Percentiles rank a stretch among this genome's conserved stretches.
phyloP scores from a whole-genome alignment of 2,329 filamentous ascomycete species.

The Periglandula ipomoeae region DNA sequence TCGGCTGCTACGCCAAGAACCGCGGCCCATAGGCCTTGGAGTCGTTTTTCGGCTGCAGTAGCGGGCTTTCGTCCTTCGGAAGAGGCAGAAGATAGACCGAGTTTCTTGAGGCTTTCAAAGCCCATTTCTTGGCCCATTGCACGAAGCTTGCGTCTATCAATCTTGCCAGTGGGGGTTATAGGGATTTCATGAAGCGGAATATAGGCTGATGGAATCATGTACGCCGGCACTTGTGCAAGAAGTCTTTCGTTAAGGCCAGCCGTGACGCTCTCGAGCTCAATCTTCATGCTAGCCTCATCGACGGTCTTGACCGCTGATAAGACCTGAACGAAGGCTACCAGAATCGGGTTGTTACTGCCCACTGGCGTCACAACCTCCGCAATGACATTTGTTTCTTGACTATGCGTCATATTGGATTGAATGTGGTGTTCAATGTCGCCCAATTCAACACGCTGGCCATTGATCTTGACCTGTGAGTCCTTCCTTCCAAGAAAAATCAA shows the following conservation, averaged over 20 bases:
- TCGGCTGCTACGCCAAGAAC: conserved; percentile 7
- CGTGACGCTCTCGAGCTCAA: background rate
- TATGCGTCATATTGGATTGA: conserved; percentile 21
- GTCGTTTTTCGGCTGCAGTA: background rate
- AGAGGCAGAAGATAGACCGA: background rate
- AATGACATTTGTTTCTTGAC: conserved; percentile 24
- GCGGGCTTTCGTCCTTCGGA: background rate
- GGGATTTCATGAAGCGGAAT: conserved; percentile 1
- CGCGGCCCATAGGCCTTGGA: conserved; percentile 5
- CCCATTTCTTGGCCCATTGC: conserved; percentile 1
- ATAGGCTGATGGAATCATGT: conserved; percentile 7
- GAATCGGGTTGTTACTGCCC: background rate
- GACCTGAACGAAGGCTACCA: conserved; percentile 5
- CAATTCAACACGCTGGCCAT: conserved; percentile 40
- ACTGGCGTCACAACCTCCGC: conserved; percentile 3
- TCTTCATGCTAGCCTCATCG: background rate
- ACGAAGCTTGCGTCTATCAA: conserved; percentile 5
- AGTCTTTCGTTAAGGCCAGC: background rate
- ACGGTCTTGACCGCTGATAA: background rate
- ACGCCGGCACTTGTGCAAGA: background rate
- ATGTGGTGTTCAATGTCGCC: conserved; percentile 15
- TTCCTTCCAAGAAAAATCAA: conserved; percentile 28
- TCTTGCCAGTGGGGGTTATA: conserved; percentile 4
- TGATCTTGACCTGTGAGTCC: conserved; percentile 40
- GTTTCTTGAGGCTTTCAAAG: background rate